Conservation (phyloP, 2,329 filamentous ascomycete species). For the Dactylellina drechsleri region DNA sequence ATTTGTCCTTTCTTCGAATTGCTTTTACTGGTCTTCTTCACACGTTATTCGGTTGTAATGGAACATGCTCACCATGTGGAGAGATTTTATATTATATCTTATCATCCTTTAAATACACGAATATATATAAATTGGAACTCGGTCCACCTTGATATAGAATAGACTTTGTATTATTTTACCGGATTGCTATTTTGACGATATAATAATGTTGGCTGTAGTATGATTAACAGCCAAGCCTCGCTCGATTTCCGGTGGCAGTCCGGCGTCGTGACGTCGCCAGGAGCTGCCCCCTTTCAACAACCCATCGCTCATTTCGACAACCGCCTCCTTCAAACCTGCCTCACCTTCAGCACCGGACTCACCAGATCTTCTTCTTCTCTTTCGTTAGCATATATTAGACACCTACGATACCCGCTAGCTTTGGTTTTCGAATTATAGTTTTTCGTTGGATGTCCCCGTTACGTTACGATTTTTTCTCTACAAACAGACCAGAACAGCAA, state of each 20-base stretch:
- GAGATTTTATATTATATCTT: constrained; percentile 3
- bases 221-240: background rate
- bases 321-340: too few species aligned
- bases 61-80: background rate
- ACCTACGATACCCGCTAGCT: too few species aligned
- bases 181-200: background rate
- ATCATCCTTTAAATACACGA: background rate
- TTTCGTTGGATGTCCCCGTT: too few species aligned
- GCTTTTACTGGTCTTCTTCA: background rate
- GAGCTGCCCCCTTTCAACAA: constrained; percentile 6
- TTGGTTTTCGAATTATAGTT: too few species aligned
- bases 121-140: constrained; percentile 5
- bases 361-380: too few species aligned
- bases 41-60: constrained; percentile 9
- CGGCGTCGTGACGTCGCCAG: constrained; percentile 4
- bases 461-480: too few species aligned
- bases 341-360: too few species aligned
- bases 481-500: too few species aligned
- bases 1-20: constrained; percentile 1
- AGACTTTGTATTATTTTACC: too few species aligned
- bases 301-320: background rate
- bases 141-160: background rate
- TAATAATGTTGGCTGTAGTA: background rate
- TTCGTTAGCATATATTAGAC: too few species aligned
- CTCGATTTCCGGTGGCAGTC: background rate